Percentiles rank a stretch among this genome's conserved stretches.
Conservation (phyloP, 495 filamentous ascomycete genomes). For the Annulohypoxylon maeteangense region DNA sequence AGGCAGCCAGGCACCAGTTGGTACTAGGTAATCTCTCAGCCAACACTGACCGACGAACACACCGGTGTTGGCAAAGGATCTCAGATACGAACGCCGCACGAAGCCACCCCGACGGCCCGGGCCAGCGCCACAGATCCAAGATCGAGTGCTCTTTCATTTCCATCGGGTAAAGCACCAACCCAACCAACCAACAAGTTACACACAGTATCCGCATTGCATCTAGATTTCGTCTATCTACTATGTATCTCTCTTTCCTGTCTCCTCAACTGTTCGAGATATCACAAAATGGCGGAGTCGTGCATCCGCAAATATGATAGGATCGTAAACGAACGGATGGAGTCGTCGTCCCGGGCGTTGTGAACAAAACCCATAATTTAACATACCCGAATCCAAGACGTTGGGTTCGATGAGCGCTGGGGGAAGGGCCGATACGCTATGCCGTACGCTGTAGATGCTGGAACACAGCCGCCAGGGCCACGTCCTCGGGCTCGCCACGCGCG, state of each 20-base stretch:
- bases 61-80: neutral
- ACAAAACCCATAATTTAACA: conserved; percentile 11
- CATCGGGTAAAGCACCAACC: neutral
- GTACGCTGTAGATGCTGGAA: neutral
- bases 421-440: conserved; percentile 25
- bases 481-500: conserved; percentile 8
- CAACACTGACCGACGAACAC: neutral
- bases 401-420: conserved; percentile 20
- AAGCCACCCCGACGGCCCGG: conserved; percentile 21
- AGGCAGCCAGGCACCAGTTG: neutral
- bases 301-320: conserved; percentile 2
- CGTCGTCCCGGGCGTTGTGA: neutral
- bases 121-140: conserved; percentile 17
- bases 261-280: neutral
- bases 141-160: conserved; percentile 8
- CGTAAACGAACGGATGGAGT: neutral
- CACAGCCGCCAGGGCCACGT: conserved; percentile 4
- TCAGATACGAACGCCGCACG: neutral
- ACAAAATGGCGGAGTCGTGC: neutral
- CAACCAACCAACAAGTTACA: neutral
- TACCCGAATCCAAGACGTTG: conserved; percentile 21
- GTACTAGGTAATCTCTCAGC: neutral
- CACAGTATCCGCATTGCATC: neutral
- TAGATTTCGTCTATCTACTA: neutral
- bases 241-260: neutral